Evolutionary conservation across 129 eudicot species (phyloP), one percentile per base, ranked within the genome.

Genomic region (Glebionis coronaria): DNA sequence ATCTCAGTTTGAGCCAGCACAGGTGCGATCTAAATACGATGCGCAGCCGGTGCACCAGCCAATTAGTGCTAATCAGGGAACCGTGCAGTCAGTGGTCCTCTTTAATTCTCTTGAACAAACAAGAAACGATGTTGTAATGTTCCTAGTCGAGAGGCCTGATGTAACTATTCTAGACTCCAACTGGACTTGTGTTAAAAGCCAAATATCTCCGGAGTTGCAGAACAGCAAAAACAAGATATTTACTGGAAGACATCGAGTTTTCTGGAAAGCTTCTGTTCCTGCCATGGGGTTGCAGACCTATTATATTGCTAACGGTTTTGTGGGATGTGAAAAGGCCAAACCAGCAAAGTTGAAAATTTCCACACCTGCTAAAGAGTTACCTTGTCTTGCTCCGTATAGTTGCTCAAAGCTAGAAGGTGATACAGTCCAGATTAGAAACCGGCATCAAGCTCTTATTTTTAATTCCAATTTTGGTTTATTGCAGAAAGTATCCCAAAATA

Each of bases 111-210:
- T 85, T 58, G 99, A 89, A 80, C 99, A 90, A 74, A 87, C 95
- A 62, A 83, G 97, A 69, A 74, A 82, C 44, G 99, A 94, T 76
- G 82, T 94, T 15, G 97, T 90, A 68, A 89, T 89, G 97, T 82
- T 88, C n/a, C 78, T 81, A 44, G 97, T 86, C 44, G 90, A 94
- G 70, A 86, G 95, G 38, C 90, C 95, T 11, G 97, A 94, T 87
- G 97, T 90, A 14, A 87, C 97, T 12, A 80, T 94, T 56, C 66
- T 94, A 68, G 99, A 94, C 76, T 86, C 95, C 2, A 94, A 94
- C 68, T 94, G 99, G 99, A 94, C 99, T 0, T 94, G 99, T 62
- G 84, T 94, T 21, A 83, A 87, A 74, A 90, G 97, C 77, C 99
- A 94, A 80, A 74, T 94, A 63, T 94, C 99, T 68, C 99, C 99